These are phyloP conservation scores for Phaffia tasmanica DNA, from an alignment of 768 basidiomycete species.

Conservation along the genomic window DNA sequence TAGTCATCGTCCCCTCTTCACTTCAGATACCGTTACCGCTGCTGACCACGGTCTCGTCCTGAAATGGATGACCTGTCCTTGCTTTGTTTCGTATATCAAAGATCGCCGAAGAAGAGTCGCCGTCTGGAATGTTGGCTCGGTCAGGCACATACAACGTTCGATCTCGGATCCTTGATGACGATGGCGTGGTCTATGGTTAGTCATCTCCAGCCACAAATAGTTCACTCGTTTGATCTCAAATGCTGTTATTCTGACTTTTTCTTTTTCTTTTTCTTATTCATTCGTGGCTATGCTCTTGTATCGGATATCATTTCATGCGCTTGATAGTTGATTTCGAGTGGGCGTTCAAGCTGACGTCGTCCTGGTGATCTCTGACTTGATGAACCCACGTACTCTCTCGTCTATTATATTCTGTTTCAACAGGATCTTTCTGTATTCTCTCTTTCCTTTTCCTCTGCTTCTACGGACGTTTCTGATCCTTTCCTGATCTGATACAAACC, in stretches of 20 bases:
- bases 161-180: conserved; percentile 80
- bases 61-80: conserved; percentile 42
- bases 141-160: conserved; percentile 63
- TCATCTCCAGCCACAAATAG: no score
- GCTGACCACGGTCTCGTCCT: conserved; percentile 50
- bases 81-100: not conserved
- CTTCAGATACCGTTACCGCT: not conserved
- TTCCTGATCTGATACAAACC: no score
- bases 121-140: conserved; percentile 74
- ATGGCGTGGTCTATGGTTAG: conserved; percentile 55
- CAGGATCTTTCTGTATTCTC: no score
- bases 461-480: no score
- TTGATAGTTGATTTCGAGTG: conserved; percentile 60
- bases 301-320: no score
- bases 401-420: no score
- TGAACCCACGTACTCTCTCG: no score
- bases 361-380: no score
- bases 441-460: no score
- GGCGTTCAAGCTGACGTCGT: conserved; percentile 64
- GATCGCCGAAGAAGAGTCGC: conserved; percentile 40
- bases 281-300: conserved; percentile 6
- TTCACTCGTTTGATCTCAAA: conserved; percentile 45
- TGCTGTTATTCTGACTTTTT: not conserved
- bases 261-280: conserved; percentile 17
- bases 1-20: conserved; percentile 19